phyloP scores from a whole-genome alignment of 495 filamentous ascomycete genomes.

The Pyrenula aspistea region DNA sequence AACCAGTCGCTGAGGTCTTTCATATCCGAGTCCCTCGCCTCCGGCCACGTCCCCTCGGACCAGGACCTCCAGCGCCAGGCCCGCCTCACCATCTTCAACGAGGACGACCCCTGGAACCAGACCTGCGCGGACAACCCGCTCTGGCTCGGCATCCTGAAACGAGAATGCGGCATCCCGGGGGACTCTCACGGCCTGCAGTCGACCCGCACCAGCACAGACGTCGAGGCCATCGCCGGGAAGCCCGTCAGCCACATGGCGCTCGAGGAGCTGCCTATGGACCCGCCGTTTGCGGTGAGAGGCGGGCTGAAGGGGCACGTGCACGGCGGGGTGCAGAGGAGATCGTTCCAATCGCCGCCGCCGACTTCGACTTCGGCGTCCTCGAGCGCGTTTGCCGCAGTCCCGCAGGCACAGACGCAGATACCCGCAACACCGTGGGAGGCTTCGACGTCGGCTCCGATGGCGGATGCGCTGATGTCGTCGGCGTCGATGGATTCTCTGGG shows the following conservation, averaged over 20 bases:
- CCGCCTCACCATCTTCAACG: slow-evolving; percentile 52
- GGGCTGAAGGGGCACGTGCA: background rate
- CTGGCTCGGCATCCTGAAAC: slow-evolving; percentile 57
- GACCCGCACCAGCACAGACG: background rate
- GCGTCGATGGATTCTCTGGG: background rate
- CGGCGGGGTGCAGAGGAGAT: background rate
- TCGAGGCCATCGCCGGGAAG: background rate
- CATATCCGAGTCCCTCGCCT: slow-evolving; percentile 31
- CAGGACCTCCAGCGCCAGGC: slow-evolving; percentile 49
- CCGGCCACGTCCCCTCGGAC: slow-evolving; percentile 45
- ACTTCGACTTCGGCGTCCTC: background rate
- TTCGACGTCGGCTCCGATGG: background rate
- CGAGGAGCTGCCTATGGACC: background rate
- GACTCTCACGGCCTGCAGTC: background rate
- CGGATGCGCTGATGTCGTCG: background rate
- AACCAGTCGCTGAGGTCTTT: slow-evolving; percentile 46
- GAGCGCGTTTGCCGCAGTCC: background rate
- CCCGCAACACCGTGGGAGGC: background rate
- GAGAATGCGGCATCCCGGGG: slow-evolving; percentile 18
- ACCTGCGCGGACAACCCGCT: slow-evolving; percentile 54
- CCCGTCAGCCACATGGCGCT: background rate
- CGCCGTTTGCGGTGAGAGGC: background rate
- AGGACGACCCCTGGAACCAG: slow-evolving; percentile 60
- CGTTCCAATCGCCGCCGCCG: background rate
- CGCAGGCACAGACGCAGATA: background rate